phyloP scores from a whole-genome alignment of 306 rosid species.

The Corylus avellana region DNA sequence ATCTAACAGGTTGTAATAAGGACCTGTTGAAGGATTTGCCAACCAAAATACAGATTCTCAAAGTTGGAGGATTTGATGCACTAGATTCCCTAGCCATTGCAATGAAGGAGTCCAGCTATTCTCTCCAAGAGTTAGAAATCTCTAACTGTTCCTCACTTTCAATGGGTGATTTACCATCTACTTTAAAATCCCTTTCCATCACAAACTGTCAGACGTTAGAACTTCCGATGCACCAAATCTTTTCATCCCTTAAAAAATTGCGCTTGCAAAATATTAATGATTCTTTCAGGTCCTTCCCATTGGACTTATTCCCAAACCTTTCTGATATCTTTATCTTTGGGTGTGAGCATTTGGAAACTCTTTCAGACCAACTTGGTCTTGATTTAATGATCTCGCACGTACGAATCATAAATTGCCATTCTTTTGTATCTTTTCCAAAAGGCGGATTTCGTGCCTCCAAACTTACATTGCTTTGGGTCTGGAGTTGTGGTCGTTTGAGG shows the following conservation, averaged over 20 bases:
- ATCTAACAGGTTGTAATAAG: too few relatives aligned
- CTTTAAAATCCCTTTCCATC: neutral
- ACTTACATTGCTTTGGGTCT: neutral
- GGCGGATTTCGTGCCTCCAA: neutral
- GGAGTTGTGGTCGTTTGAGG: neutral
- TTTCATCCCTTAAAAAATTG: neutral
- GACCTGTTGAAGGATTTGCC: neutral
- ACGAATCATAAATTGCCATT: neutral
- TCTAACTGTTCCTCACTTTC: neutral
- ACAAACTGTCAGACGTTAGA: neutral
- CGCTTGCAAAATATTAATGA: accelerated
- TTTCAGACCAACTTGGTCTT: neutral
- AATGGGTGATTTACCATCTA: neutral
- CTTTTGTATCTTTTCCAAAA: constrained; percentile 14
- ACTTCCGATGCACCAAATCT: neutral
- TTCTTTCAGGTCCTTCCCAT: neutral
- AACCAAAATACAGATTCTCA: neutral
- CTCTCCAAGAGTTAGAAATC: neutral
- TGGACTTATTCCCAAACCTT: constrained; percentile 9
- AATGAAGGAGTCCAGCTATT: neutral
- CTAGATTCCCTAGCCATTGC: too few relatives aligned
- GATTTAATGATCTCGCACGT: neutral
- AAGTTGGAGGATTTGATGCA: neutral
- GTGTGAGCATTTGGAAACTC: neutral
- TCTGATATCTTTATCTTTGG: neutral